These are phyloP conservation scores for Achaetomiella virescens DNA, from an alignment of 495 filamentous ascomycete species.

Conservation along the genomic window DNA sequence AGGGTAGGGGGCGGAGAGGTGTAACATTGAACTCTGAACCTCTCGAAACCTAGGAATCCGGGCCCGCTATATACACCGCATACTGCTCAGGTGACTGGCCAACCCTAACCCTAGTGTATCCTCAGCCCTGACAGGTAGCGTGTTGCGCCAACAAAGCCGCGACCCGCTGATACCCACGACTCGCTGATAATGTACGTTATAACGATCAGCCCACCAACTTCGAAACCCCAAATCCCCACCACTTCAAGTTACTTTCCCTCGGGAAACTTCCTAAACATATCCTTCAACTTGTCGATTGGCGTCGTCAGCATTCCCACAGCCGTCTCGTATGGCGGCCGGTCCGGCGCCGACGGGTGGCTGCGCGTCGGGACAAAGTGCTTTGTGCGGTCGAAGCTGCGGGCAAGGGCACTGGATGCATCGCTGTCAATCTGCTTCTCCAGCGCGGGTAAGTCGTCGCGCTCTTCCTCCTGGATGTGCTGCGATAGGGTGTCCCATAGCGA, in stretches of 20 bases:
- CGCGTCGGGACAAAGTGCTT: conserved; percentile 57
- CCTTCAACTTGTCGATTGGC: conserved; percentile 46
- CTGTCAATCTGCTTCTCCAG: conserved; percentile 44
- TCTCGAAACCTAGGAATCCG: no score
- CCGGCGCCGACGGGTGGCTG: conserved; percentile 48
- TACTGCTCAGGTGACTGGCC: no score
- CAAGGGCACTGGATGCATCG: conserved; percentile 37
- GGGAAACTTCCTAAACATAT: conserved; percentile 46
- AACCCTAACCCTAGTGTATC: no score
- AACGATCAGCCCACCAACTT: no score
- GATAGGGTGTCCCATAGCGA: conserved; percentile 46
- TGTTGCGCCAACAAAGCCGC: no score
- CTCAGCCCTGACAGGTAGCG: no score
- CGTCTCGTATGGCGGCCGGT: conserved; percentile 48
- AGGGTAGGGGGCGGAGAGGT: no score
- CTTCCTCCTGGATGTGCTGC: conserved; percentile 58
- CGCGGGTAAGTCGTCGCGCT: conserved; percentile 48
- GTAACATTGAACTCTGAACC: no score
- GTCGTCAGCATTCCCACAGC: conserved; percentile 43
- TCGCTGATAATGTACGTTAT: no score
- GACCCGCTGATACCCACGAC: no score
- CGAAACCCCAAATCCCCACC: no score
- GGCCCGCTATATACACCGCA: no score
- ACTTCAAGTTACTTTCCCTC: conserved; percentile 12
- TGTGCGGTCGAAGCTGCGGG: conserved; percentile 49